Evolutionary conservation across 1,284 basidiomycete species (phyloP).

Genomic region (Cryptococcus depauperatus): DNA sequence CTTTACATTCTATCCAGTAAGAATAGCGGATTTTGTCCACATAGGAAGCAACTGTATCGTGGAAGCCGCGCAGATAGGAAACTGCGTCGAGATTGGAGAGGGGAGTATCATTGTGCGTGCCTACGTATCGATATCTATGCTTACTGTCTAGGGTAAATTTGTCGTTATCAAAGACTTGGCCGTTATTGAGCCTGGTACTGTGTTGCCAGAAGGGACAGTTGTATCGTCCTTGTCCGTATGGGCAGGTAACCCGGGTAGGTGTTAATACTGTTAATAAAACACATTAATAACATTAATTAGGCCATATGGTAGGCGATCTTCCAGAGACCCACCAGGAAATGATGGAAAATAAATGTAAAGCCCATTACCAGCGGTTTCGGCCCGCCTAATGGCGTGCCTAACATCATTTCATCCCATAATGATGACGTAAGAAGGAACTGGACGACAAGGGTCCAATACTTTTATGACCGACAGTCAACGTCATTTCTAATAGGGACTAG

Average conservation of each 20-base stretch:
- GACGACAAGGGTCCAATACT: no score
- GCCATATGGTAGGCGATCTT: slow-evolving; percentile 69
- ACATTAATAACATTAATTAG: slow-evolving; percentile 44
- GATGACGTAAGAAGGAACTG: no score
- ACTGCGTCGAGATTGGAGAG: slow-evolving; percentile 88
- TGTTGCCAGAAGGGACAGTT: slow-evolving; percentile 86
- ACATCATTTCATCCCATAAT: no score
- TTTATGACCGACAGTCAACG: no score
- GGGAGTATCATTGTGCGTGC: slow-evolving; percentile 79
- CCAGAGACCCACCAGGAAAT: slow-evolving; percentile 83
- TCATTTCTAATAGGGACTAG: no score
- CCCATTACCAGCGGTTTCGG: slow-evolving; percentile 62
- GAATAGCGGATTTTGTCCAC: slow-evolving; percentile 88
- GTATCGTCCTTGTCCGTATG: slow-evolving; percentile 82
- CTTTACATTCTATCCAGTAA: slow-evolving; percentile 98
- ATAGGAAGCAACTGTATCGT: slow-evolving; percentile 80
- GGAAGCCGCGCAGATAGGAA: slow-evolving; percentile 90
- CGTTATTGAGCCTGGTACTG: slow-evolving; percentile 63
- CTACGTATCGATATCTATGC: background rate
- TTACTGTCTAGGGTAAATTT: slow-evolving; percentile 70
- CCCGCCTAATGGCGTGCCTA: slow-evolving; percentile 14
- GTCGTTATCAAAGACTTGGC: slow-evolving; percentile 95
- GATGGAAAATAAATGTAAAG: slow-evolving; percentile 68
- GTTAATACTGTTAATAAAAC: slow-evolving; percentile 1
- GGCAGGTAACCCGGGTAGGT: slow-evolving; percentile 75